A percentile compares a stretch with the other conserved stretches of the same genome.
Evolutionary conservation across 768 basidiomycete genomes (phyloP).

Genomic region (Phaffia tasmanica): DNA sequence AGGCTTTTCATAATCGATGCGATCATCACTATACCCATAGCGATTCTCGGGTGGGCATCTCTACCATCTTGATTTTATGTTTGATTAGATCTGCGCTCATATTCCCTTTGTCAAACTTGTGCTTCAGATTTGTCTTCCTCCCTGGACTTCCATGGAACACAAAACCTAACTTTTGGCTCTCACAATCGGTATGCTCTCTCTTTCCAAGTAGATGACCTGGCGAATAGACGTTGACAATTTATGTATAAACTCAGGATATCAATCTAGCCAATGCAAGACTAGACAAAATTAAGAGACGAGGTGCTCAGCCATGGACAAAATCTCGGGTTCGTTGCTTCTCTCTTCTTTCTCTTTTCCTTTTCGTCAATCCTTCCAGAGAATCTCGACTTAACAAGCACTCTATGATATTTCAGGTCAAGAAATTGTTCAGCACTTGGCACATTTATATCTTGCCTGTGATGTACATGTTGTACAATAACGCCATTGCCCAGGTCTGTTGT

Average conservation of each 20-base stretch:
- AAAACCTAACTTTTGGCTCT: constrained; percentile 16
- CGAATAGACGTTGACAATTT: background rate
- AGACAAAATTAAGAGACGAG: background rate
- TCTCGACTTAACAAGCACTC: background rate
- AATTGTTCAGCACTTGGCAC: constrained; percentile 1
- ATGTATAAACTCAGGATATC: constrained; percentile 1
- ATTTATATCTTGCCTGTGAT: constrained; percentile 2
- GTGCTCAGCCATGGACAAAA: constrained; percentile 12
- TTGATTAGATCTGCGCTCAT: too few relatives aligned
- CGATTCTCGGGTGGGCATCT: background rate
- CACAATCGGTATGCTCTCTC: background rate
- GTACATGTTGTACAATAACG: constrained; percentile 13
- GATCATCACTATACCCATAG: constrained; percentile 22
- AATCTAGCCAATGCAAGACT: constrained; percentile 4
- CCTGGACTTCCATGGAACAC: constrained; percentile 19
- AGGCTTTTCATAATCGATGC: constrained; percentile 17
- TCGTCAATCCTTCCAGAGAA: background rate
- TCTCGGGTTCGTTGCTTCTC: background rate
- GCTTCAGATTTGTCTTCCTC: constrained; percentile 9
- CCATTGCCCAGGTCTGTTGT: background rate
- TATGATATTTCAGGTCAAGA: background rate
- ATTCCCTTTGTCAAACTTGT: too few relatives aligned
- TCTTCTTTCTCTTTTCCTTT: background rate
- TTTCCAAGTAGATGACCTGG: background rate
- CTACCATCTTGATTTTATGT: too few relatives aligned